Percentiles rank a stretch among this genome's conserved stretches.
Evolutionary conservation across 1,284 basidiomycete species (phyloP).

Genomic region (Trichosporon sp.): DNA sequence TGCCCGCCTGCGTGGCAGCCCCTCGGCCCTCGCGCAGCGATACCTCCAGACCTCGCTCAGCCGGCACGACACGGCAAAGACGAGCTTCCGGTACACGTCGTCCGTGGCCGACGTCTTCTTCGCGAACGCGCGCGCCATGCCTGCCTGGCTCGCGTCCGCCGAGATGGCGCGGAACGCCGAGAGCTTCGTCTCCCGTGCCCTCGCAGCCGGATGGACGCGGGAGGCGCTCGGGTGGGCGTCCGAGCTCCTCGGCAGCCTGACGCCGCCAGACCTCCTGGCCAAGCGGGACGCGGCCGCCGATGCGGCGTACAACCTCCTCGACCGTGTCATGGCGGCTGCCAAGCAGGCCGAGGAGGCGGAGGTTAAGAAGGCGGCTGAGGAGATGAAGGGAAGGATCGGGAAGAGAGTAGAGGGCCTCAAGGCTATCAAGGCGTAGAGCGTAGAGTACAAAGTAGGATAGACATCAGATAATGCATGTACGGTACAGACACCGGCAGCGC

Average conservation of each 20-base stretch:
- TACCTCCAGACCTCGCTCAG: slow-evolving; percentile 79
- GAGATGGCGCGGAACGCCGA: slow-evolving; percentile 48
- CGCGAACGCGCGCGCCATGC: slow-evolving; percentile 61
- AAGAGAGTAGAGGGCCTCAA: neutral
- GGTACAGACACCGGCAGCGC: neutral
- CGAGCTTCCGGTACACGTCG: slow-evolving; percentile 73
- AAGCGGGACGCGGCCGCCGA: slow-evolving; percentile 66
- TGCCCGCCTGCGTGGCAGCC: slow-evolving; percentile 77
- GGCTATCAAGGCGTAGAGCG: slow-evolving; percentile 7
- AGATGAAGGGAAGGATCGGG: neutral
- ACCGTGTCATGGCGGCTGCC: slow-evolving; percentile 76
- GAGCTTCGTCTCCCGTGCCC: slow-evolving; percentile 40
- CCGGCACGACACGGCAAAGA: slow-evolving; percentile 73
- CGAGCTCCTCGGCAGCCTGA: slow-evolving; percentile 68
- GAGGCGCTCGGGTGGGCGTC: slow-evolving; percentile 74
- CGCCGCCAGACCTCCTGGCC: slow-evolving; percentile 63
- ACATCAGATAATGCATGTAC: neutral
- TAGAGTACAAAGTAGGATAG: neutral
- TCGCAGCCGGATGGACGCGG: slow-evolving; percentile 77
- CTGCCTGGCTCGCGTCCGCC: slow-evolving; percentile 75
- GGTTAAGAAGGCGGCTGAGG: neutral
- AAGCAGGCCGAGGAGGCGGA: neutral
- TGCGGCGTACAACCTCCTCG: slow-evolving; percentile 82
- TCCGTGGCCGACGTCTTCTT: slow-evolving; percentile 75
- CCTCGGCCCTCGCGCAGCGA: slow-evolving; percentile 80